Evolutionary conservation across 805 yeast species (phyloP), one percentile per base, ranked within the genome.

Genomic region (Wickerhamiella slavikovae): DNA sequence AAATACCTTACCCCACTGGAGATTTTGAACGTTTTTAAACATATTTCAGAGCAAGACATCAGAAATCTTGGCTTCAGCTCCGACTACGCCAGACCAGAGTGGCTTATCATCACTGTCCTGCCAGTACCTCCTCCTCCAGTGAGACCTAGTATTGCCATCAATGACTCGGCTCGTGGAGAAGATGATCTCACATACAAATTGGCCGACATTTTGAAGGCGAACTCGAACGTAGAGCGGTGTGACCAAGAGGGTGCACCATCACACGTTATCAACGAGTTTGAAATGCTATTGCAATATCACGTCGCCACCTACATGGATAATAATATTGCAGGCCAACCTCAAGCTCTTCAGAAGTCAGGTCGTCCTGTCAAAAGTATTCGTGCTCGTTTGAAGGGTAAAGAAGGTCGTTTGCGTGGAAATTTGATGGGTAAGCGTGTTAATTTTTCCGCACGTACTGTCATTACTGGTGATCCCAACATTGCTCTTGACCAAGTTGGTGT

Each of bases 41-140:
- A 82, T 51, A 89, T 89, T 31, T 68, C 79, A 22, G 62, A 76
- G 12, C 76, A 75, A 45, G 99, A 89, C 49, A 71, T 92, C 37
- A 60, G 53, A 27, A 70, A 67, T 41, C 51, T 89, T 36, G 99
- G 99, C 4, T 74, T 89, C 55, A 79, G 77, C 48, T 91, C 82
- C 49, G 95, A 89, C 49, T 89, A 79, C 46, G 89, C 99, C 2
- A 73, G 98, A 44, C 99, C 99, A 2, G 99, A 89, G 57, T 89
- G 98, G 99, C 69, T 89, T 71, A 64, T 89, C 36, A 68, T 89
- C 41, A 82, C 96, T 2, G 96, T 89, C n/a, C 62, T 89, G 45
- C 98, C 99, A 1, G 98, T 89, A 13, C 99, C 99, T 25, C 99
- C 99, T 29, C 99, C 99, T 37, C 96, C 95, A 21, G 99, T 89